Conservation (phyloP, 768 basidiomycete species). For the Cystofilobasidium macerans region DNA sequence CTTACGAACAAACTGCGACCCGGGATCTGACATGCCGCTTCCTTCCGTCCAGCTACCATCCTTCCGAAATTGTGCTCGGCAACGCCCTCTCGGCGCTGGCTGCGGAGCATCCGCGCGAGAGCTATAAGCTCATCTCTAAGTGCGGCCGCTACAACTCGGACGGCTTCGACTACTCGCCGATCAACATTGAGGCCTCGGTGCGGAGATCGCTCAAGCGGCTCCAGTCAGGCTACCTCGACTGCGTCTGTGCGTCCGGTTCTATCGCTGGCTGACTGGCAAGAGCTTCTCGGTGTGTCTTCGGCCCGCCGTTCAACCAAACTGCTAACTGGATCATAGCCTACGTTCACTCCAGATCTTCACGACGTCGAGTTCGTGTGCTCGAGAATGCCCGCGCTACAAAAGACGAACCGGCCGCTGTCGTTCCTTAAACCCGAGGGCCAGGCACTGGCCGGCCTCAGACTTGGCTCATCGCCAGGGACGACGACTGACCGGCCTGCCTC, state of each 20-base stretch:
- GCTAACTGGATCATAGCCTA: background rate
- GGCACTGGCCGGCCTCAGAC: constrained; percentile 11
- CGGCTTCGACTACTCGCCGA: constrained; percentile 31
- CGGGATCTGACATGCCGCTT: no score
- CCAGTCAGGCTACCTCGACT: constrained; percentile 35
- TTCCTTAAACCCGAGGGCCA: constrained; percentile 26
- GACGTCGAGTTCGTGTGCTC: constrained; percentile 36
- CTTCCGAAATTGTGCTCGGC: constrained; percentile 39
- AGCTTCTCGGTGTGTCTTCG: background rate
- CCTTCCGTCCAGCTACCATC: constrained; percentile 33
- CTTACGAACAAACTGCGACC: no score
- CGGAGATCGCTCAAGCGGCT: constrained; percentile 35
- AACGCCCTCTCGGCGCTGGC: constrained; percentile 29
- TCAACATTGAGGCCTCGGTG: constrained; percentile 30
- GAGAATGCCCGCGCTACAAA: background rate
- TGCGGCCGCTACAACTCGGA: constrained; percentile 35
- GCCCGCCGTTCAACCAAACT: no score
- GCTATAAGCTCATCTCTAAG: constrained; percentile 38
- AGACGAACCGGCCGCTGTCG: constrained; percentile 8
- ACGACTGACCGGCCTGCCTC: constrained; percentile 4
- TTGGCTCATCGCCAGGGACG: constrained; percentile 14
- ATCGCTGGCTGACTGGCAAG: background rate
- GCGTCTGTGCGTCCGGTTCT: constrained; percentile 35
- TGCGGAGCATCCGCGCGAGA: constrained; percentile 32
- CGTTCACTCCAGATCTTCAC: constrained; percentile 39